These are phyloP conservation scores for Theobroma cacao DNA, from an alignment of 345 rosid species.

Conservation along the genomic window DNA sequence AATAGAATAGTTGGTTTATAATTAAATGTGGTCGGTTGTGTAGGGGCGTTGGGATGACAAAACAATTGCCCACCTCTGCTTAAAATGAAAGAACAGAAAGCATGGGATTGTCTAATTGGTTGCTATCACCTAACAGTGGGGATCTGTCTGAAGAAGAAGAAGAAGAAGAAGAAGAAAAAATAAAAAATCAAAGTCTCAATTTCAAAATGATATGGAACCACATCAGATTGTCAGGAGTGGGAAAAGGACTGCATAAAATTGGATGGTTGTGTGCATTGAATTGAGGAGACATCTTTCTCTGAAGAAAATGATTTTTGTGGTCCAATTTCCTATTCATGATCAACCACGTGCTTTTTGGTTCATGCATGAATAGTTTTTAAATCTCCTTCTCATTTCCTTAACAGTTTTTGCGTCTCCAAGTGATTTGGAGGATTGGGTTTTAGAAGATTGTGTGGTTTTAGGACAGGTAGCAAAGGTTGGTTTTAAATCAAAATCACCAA, in stretches of 20 bases:
- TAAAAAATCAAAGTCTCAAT: neutral
- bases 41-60: neutral
- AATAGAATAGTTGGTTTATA: neutral
- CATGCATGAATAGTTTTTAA: neutral
- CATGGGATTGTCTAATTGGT: neutral
- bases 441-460: neutral
- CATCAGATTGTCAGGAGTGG: neutral
- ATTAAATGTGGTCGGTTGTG: neutral
- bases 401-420: neutral
- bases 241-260: neutral
- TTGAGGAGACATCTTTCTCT: neutral
- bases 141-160: neutral
- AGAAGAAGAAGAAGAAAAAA: neutral
- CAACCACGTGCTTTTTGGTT: neutral
- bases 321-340: neutral
- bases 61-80: neutral
- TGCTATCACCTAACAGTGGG: neutral
- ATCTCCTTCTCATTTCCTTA: neutral
- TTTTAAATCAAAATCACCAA: slow-evolving; percentile 6
- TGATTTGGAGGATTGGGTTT: neutral
- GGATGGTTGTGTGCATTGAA: neutral
- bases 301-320: neutral
- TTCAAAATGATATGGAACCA: neutral
- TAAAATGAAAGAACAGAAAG: neutral
- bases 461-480: neutral